phyloP scores from a whole-genome alignment of 179 eudicot species.

The Nepenthes alata region DNA sequence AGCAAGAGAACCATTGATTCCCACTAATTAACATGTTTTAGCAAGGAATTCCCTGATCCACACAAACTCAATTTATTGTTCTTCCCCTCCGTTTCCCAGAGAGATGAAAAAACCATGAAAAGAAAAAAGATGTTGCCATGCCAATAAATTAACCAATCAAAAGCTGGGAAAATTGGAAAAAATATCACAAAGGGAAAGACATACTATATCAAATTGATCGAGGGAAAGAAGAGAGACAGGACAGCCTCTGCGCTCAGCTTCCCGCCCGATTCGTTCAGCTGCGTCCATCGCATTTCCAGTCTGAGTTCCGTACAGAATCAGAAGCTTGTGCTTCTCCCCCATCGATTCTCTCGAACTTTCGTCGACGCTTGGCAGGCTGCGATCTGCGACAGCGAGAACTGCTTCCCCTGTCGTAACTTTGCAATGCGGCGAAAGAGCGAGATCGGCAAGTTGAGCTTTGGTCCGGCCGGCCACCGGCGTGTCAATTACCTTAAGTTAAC shows the following conservation, averaged over 20 bases:
- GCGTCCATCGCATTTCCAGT: conserved; percentile 85
- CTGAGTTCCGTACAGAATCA: conserved; percentile 62
- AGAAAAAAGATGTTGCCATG: not conserved
- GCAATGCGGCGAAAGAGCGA: no score
- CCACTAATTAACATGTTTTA: no score
- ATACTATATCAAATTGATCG: conserved; percentile 63
- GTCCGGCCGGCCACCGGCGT: no score
- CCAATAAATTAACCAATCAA: not conserved
- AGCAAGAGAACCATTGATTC: not conserved
- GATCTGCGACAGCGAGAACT: no score
- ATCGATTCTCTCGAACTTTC: not conserved
- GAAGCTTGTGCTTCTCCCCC: conserved; percentile 24
- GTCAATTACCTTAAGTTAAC: no score
- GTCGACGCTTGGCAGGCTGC: no score
- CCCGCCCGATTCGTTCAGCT: conserved; percentile 70
- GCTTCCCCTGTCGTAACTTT: no score
- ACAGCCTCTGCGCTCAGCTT: conserved; percentile 67
- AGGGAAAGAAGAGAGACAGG: conserved; percentile 42
- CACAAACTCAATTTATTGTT: no score
- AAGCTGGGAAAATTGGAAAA: not conserved
- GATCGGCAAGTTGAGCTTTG: no score
- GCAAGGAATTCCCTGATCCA: no score
- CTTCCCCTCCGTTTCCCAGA: no score
- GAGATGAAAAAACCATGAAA: not conserved
- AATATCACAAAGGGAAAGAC: conserved; percentile 4